Percentiles rank a stretch among this genome's conserved stretches.
Evolutionary conservation across 257 asterid genomes (phyloP).

Genomic region (Salvia splendens): DNA sequence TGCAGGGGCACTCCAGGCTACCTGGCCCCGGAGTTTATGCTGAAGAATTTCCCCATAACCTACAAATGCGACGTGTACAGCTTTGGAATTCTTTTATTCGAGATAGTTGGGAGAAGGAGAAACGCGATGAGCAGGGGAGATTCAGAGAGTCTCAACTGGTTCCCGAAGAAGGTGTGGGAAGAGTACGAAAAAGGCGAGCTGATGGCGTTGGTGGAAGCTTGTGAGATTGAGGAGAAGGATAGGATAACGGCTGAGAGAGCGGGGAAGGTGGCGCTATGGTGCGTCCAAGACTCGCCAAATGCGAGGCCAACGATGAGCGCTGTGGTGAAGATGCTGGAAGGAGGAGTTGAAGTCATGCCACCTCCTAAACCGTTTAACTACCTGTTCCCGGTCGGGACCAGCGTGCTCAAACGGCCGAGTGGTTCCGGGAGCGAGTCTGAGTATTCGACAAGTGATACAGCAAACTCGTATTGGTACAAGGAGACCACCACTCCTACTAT

Average conservation of each 20-base stretch:
- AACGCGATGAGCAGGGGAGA: constrained; percentile 28
- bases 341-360: constrained; percentile 42
- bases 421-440: constrained; percentile 26
- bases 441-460: constrained; percentile 30
- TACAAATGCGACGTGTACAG: constrained; percentile 45
- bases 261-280: constrained; percentile 46
- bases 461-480: constrained; percentile 42
- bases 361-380: constrained; percentile 50
- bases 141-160: constrained; percentile 39
- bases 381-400: constrained; percentile 29
- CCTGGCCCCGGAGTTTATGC: constrained; percentile 45
- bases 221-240: constrained; percentile 38
- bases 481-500: constrained; percentile 42
- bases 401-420: constrained; percentile 29
- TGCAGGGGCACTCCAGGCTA: constrained; percentile 46
- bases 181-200: constrained; percentile 39
- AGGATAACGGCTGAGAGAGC: constrained; percentile 36
- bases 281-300: constrained; percentile 45
- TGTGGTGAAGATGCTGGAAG: constrained; percentile 50
- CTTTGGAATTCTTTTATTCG: constrained; percentile 43
- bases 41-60: constrained; percentile 39
- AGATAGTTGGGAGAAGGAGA: constrained; percentile 44
- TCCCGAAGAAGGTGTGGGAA: constrained; percentile 44
- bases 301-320: constrained; percentile 44
- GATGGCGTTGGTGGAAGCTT: constrained; percentile 5